Evolutionary conservation across 2,329 filamentous ascomycete species (phyloP), one percentile per base, ranked within the genome.

Genomic region (Lachnellula subtilissima): DNA sequence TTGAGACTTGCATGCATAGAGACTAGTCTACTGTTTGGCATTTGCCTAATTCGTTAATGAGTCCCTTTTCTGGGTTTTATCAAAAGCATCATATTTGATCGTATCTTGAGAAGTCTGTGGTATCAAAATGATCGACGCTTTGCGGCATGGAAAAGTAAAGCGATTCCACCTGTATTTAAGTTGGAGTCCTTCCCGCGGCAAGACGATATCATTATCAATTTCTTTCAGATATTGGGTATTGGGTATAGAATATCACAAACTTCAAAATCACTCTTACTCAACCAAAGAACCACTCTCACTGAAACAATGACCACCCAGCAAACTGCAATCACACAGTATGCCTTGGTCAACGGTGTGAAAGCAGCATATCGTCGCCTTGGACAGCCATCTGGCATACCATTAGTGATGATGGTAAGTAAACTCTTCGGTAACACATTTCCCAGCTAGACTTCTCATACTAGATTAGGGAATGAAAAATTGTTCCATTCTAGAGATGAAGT

Each of bases 361-460:
- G 45, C 65, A 19, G 66, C 64, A 23, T 68, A 68, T 48, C 64
- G 62, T 28, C 58, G 54, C 1, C 57, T 66, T 50, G 63, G 64
- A 35, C 25, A 40, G 14, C 32, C 52, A 14, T 40, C 42, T 19
- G 64, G 62, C n/a, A 56, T 60, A 11, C 64, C 67, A 4, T 56
- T 69, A 7, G 60, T 67, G 11, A 61, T 69, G 51, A 55, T 64
- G 28, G 28, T 32, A 12, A 32, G 28, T 32, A 32, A 32, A 32
- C 28, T 12, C 28, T 32, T 32, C 28, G 25, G 25, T 9, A 0
- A 28, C 3, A 9, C 28, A 28, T 3, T 28, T 28, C 2, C 3
- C 9, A 9, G 0, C 9, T 11, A 12, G 28, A 32, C 2, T 32
- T 32, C 28, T 32, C 28, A 12, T 32, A 11, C 9, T 32, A 32